A percentile compares a stretch with the other conserved stretches of the same genome.
Evolutionary conservation across 495 filamentous ascomycete species (phyloP).

Genomic region (Tetracladium setigerum): DNA sequence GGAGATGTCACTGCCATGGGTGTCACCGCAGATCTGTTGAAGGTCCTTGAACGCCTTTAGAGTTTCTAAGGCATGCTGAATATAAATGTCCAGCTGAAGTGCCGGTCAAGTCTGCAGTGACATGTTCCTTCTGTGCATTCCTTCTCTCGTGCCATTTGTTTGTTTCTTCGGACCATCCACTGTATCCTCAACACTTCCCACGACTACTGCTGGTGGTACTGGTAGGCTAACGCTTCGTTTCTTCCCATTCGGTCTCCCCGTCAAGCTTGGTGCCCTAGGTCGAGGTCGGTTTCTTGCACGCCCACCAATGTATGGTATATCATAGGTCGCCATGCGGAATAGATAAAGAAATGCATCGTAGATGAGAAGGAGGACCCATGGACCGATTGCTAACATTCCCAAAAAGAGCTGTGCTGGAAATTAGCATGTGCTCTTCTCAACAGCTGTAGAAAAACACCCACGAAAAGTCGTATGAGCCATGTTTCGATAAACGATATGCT

Average conservation of each 20-base stretch:
- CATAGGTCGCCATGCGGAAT: conserved; percentile 48
- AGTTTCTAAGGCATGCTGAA: conserved; percentile 1
- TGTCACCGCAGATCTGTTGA: conserved; percentile 81
- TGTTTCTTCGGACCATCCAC: conserved; percentile 14
- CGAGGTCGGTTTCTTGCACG: conserved; percentile 52
- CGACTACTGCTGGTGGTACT: conserved; percentile 5
- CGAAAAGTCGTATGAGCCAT: conserved; percentile 58
- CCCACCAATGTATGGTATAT: conserved; percentile 56
- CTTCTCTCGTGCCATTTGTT: conserved; percentile 3
- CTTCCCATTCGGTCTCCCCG: conserved; percentile 48
- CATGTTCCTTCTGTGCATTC: neutral
- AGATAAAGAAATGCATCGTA: conserved; percentile 64
- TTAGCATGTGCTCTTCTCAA: neutral
- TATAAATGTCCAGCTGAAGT: no score
- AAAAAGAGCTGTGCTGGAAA: conserved; percentile 47
- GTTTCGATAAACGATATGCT: conserved; percentile 49
- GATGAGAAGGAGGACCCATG: conserved; percentile 56
- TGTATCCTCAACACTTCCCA: conserved; percentile 9
- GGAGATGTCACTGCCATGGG: conserved; percentile 96
- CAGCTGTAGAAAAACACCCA: conserved; percentile 26
- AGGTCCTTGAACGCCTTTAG: conserved; percentile 48
- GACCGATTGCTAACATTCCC: conserved; percentile 54
- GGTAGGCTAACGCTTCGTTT: conserved; percentile 42
- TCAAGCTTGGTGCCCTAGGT: conserved; percentile 57
- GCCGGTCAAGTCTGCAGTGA: neutral